Percentiles rank a stretch among this genome's conserved stretches.
Evolutionary conservation across 2,329 filamentous ascomycete species (phyloP).

Genomic region (Penicillium sp.): DNA sequence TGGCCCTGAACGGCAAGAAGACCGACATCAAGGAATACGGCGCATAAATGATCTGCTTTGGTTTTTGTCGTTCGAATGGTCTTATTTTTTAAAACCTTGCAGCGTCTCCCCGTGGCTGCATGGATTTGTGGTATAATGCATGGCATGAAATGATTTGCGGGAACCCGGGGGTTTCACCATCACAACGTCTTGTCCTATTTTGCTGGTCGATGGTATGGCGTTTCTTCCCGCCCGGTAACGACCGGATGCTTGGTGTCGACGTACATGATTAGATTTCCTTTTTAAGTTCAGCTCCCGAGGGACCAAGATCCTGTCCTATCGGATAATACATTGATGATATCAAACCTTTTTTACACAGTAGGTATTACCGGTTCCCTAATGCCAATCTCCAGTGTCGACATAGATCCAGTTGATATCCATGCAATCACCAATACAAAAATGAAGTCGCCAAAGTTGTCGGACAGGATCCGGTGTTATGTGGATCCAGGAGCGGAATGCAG

Average conservation of each 20-base stretch:
- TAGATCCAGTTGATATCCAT: too few species aligned
- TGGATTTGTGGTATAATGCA: conserved; percentile 35
- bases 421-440: too few species aligned
- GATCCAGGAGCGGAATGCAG: too few species aligned
- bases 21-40: conserved; percentile 58
- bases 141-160: conserved; percentile 35
- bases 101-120: conserved; percentile 26
- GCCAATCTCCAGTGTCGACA: too few species aligned
- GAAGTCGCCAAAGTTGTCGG: too few species aligned
- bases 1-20: conserved; percentile 67
- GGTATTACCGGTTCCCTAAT: too few species aligned
- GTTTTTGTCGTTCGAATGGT: conserved; percentile 22
- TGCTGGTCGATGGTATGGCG: conserved; percentile 29
- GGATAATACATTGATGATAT: conserved; percentile 27
- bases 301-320: conserved; percentile 24
- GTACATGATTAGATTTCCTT: conserved; percentile 29
- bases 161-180: conserved; percentile 10
- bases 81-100: conserved; percentile 19
- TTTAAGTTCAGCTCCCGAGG: conserved; percentile 23
- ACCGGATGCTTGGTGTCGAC: conserved; percentile 24
- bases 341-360: conserved; percentile 4
- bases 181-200: conserved; percentile 22
- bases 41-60: conserved; percentile 28
- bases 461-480: too few species aligned
- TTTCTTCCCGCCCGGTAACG: conserved; percentile 25